Evolutionary conservation across 805 yeast species (phyloP), one percentile per base, ranked within the genome.

Genomic region (Saccharomycopsis selenospora): DNA sequence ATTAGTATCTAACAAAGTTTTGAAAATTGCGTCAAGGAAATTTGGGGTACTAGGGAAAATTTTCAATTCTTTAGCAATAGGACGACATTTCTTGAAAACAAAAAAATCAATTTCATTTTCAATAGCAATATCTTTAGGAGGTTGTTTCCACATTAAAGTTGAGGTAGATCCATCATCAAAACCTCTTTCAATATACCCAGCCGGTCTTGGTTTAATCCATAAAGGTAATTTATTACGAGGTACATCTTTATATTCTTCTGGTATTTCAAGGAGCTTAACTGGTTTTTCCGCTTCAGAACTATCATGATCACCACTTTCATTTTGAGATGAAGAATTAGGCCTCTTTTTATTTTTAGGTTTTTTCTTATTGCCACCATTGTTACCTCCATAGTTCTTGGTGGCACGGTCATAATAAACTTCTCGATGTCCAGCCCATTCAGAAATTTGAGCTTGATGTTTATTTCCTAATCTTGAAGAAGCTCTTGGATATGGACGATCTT

Each of bases 161-260:
- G 72, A 68, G 0, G 88, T 79, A n/a, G 68, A 60, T 2, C 75
- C 72, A 18, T 74, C 79, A 57, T 81, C 85, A 3, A 76, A 79
- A 1, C 97, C 97, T 57, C 98, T 72, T 58, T 88, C 95, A 4
- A 85, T 67, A 61, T 86, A 88, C 0, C 95, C 95, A 45, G 72
- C 70, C 0, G 95, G 95, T 51, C 82, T 68, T 2, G 82, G 84
- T 59, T 83, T 90, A 26, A 86, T 65, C 95, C 95, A 87, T 0
- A 72, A 73, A 0, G 90, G 90, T 48, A 69, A 77, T 0, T 78
- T 79, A 43, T 66, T 66, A 0, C 72, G 70, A 17, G 66, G 62
- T 0, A 58, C 47, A 45, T 69, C 67, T 51, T 65, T 57, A 56
- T 44, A 78, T 50, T 76, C 74, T 6, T 66, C 60, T 0, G 86